Evolutionary conservation across 768 basidiomycete species (phyloP), one percentile per base, ranked within the genome.

Genomic region (Tephrocybe sp.): DNA sequence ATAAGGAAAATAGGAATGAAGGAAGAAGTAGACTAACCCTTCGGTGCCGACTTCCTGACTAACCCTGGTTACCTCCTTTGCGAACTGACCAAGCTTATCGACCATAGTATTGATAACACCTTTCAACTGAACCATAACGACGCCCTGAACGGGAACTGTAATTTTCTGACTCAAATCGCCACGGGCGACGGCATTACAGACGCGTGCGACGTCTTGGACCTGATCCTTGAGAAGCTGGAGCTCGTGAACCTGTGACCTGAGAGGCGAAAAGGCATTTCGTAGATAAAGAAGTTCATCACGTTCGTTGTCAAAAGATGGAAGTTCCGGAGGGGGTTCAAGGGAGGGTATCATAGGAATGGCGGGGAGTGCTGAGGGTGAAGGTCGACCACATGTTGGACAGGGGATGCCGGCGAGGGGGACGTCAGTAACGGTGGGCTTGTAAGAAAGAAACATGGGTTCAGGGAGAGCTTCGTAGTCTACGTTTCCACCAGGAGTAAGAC

Each of bases 31-130:
- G 26, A 58, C 48, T 35, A 48, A 83, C 82, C 82, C 83, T 76
- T 88, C 86, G 49, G 85, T 89, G 17, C 88, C 88, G 65, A 96
- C 93, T 65, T 90, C 88, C 65, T 86, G 85, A 58, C 79, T 80
- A 51, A 90, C 88, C 52, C 92, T 81, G 52, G 92, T 93, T 33
- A 94, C 92, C 66, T 94, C 92, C 64, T 86, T 85, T 32, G 95
- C 93, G 67, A 98, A 96, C 61, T 89, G 86, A 50, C 87, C 84
- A 23, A 98, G 75, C 53, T 78, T 78, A 58, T 78, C 76, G 31
- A 76, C 77, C 83, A 85, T 85, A 14, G 77, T 78, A 56, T 87
- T 87, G 65, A 87, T 87, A 54, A 84, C 83, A 53, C 84, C 87
- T 70, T 89, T 89, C 58, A 90, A 76, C 64, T 89, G 85, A 1